Percentiles rank a stretch among this genome's conserved stretches.
These are phyloP conservation scores for Fusarium beomiforme DNA, from an alignment of 2,329 filamentous ascomycete species.

Conservation along the genomic window DNA sequence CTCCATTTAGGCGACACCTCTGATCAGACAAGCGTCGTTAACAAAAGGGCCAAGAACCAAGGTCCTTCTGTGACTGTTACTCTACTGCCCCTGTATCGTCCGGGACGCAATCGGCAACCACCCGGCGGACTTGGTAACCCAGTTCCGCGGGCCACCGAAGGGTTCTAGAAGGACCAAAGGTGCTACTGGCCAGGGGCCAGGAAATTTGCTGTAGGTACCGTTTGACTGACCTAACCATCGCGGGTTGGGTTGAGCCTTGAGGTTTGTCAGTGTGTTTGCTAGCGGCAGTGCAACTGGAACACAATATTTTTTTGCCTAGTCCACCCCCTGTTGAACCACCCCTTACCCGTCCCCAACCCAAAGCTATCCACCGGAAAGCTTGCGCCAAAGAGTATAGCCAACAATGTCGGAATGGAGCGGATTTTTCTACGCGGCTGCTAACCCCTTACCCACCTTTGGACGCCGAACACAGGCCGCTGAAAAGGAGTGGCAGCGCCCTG, in stretches of 20 bases:
- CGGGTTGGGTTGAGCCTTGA: neutral
- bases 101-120: slow-evolving; percentile 37
- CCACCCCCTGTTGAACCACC: slow-evolving; percentile 36
- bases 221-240: neutral
- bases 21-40: slow-evolving; percentile 12
- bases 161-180: slow-evolving; percentile 44
- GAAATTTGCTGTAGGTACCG: slow-evolving; percentile 15
- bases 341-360: slow-evolving; percentile 13
- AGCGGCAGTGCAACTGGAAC: slow-evolving; percentile 25
- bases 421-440: slow-evolving; percentile 44
- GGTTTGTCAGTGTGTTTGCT: neutral
- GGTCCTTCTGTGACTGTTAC: slow-evolving; percentile 12
- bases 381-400: slow-evolving; percentile 43
- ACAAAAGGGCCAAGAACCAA: slow-evolving; percentile 20
- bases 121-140: slow-evolving; percentile 35
- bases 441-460: slow-evolving; percentile 45
- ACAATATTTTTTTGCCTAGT: slow-evolving; percentile 29
- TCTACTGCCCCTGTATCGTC: slow-evolving; percentile 29
- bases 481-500: slow-evolving; percentile 43
- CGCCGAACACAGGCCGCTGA: slow-evolving; percentile 40
- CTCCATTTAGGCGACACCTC: slow-evolving; percentile 12
- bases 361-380: slow-evolving; percentile 34
- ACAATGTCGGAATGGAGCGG: slow-evolving; percentile 48
- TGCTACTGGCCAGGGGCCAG: slow-evolving; percentile 29
- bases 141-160: slow-evolving; percentile 45